These are phyloP conservation scores for Floccularia luteovirens DNA, from an alignment of 768 basidiomycete species.

Conservation along the genomic window DNA sequence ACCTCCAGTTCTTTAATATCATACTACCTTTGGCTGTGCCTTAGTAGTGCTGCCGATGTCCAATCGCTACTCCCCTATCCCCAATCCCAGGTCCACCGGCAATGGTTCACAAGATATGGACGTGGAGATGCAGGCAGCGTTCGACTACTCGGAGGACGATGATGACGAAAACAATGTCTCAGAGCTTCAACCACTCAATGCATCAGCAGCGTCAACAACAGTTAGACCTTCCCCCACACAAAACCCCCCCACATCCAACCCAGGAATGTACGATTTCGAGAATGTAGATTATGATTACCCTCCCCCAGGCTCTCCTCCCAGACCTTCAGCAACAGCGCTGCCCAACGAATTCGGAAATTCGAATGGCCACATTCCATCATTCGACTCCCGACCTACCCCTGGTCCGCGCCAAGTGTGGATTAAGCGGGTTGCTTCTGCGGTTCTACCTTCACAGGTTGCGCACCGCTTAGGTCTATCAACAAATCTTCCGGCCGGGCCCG, in stretches of 20 bases:
- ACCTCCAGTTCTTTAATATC: too few species aligned
- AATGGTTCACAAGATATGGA: slow-evolving; percentile 35
- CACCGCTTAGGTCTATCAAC: slow-evolving; percentile 36
- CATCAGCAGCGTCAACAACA: slow-evolving; percentile 23
- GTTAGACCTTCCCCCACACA: slow-evolving; percentile 12
- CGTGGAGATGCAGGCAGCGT: slow-evolving; percentile 77
- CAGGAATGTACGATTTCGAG: slow-evolving; percentile 75
- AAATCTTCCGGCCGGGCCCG: slow-evolving; percentile 27
- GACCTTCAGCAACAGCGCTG: slow-evolving; percentile 51
- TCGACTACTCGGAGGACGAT: slow-evolving; percentile 73
- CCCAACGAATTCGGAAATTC: slow-evolving; percentile 72
- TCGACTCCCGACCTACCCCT: slow-evolving; percentile 22
- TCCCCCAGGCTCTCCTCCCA: slow-evolving; percentile 78
- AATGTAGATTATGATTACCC: slow-evolving; percentile 73
- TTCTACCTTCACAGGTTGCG: slow-evolving; percentile 49
- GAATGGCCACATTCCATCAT: slow-evolving; percentile 59
- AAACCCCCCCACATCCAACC: slow-evolving; percentile 19
- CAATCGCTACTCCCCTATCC: slow-evolving; percentile 63
- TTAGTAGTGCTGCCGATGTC: slow-evolving; percentile 25
- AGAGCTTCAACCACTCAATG: slow-evolving; percentile 48
- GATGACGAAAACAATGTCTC: slow-evolving; percentile 41
- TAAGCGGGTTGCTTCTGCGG: slow-evolving; percentile 39
- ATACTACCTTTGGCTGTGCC: neutral
- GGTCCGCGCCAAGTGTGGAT: slow-evolving; percentile 42
- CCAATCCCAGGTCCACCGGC: slow-evolving; percentile 44